phyloP scores from a whole-genome alignment of 2,329 filamentous ascomycete genomes.

The Epichloe scottii region DNA sequence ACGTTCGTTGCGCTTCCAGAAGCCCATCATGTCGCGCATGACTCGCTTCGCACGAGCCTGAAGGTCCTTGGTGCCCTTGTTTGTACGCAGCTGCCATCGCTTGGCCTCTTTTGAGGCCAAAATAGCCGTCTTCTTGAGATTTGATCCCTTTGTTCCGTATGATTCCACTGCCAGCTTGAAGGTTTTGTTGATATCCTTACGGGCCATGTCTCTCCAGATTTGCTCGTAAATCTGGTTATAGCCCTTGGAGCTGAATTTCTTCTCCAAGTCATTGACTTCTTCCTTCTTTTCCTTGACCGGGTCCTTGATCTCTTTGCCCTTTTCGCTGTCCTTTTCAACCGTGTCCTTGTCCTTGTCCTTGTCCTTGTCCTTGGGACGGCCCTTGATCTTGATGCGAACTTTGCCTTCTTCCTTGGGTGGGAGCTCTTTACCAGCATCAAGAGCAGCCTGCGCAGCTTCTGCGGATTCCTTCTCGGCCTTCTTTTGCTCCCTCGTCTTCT shows the following conservation, averaged over 20 bases:
- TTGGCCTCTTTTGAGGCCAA: slow-evolving; percentile 94
- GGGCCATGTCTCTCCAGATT: slow-evolving; percentile 88
- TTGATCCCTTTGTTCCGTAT: slow-evolving; percentile 78
- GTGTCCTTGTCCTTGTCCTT: slow-evolving; percentile 28
- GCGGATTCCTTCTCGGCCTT: slow-evolving; percentile 71
- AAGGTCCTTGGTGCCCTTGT: slow-evolving; percentile 96
- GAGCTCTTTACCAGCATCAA: slow-evolving; percentile 66
- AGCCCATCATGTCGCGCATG: slow-evolving; percentile 99
- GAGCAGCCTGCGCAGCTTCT: slow-evolving; percentile 73
- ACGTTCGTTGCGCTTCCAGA: slow-evolving; percentile 98
- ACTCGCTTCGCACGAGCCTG: slow-evolving; percentile 93
- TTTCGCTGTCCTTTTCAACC: slow-evolving; percentile 32
- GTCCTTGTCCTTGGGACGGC: slow-evolving; percentile 32
- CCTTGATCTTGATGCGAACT: slow-evolving; percentile 52
- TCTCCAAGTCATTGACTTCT: slow-evolving; percentile 41
- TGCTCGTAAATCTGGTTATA: slow-evolving; percentile 97
- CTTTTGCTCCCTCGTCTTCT: slow-evolving; percentile 85
- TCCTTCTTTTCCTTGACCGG: slow-evolving; percentile 41
- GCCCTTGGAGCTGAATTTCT: slow-evolving; percentile 72
- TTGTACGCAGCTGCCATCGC: slow-evolving; percentile 92
- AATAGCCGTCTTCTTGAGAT: slow-evolving; percentile 93
- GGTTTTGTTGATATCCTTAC: slow-evolving; percentile 88
- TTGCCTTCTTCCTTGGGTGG: slow-evolving; percentile 43
- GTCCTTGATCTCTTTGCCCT: slow-evolving; percentile 26
- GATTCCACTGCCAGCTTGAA: slow-evolving; percentile 80